phyloP scores from a whole-genome alignment of 2,329 filamentous ascomycete species.

The Penicillium nordicum region DNA sequence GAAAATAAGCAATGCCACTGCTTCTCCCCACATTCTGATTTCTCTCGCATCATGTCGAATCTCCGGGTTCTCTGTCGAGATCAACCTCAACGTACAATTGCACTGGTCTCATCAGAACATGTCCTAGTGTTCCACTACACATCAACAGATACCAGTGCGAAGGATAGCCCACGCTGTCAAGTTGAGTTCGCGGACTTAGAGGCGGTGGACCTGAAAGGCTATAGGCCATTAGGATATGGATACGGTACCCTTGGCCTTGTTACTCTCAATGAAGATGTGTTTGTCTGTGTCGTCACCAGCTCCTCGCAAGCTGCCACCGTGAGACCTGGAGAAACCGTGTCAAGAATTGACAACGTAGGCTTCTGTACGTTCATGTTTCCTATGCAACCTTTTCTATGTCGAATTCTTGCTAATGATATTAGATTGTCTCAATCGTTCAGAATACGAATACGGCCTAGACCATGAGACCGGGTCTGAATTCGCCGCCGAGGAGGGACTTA shows the following conservation, averaged over 20 bases:
- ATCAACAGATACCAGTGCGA: slow-evolving; percentile 55
- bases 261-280: slow-evolving; percentile 77
- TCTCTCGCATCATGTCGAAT: slow-evolving; percentile 45
- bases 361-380: slow-evolving; percentile 57
- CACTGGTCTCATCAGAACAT: slow-evolving; percentile 74
- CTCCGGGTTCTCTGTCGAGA: slow-evolving; percentile 83
- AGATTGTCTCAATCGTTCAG: slow-evolving; percentile 82
- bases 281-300: slow-evolving; percentile 82
- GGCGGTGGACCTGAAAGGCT: slow-evolving; percentile 67
- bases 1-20: slow-evolving; percentile 4
- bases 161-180: slow-evolving; percentile 65
- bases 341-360: slow-evolving; percentile 80
- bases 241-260: slow-evolving; percentile 87
- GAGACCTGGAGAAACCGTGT: slow-evolving; percentile 81
- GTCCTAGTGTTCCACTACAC: slow-evolving; percentile 82
- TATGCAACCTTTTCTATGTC: neutral
- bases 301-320: slow-evolving; percentile 76
- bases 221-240: slow-evolving; percentile 72
- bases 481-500: slow-evolving; percentile 52
- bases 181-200: slow-evolving; percentile 74
- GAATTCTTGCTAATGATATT: neutral
- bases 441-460: slow-evolving; percentile 74
- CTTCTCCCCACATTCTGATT: slow-evolving; percentile 1
- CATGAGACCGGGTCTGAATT: slow-evolving; percentile 54
- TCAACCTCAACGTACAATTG: slow-evolving; percentile 80